Evolutionary conservation across 1,284 basidiomycete species (phyloP).

Genomic region (Cystobasidiaceae sp.): DNA sequence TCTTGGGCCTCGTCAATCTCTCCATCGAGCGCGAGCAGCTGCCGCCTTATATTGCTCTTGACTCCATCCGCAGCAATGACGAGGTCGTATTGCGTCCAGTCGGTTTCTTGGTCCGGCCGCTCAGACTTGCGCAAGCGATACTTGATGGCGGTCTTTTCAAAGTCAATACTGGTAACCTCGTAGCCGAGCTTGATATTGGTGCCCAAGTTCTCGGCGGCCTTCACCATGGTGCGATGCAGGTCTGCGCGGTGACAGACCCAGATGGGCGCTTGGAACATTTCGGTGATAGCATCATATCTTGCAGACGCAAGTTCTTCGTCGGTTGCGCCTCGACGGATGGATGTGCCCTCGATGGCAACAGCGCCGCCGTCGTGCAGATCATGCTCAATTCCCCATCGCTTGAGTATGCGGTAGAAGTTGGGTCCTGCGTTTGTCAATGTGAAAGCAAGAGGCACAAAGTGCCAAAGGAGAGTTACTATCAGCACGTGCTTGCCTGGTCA

Average conservation of each 20-base stretch:
- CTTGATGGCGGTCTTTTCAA: conserved; percentile 30
- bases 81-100: conserved; percentile 46
- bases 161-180: conserved; percentile 42
- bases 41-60: conserved; percentile 44
- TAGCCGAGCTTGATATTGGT: conserved; percentile 43
- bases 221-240: conserved; percentile 44
- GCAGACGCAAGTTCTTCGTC: conserved; percentile 33
- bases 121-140: conserved; percentile 15
- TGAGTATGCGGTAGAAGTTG: conserved; percentile 35
- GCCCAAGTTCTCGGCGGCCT: conserved; percentile 34
- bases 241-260: conserved; percentile 46
- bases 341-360: conserved; percentile 32
- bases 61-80: conserved; percentile 48
- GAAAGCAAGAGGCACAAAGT: too few species aligned
- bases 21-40: conserved; percentile 43
- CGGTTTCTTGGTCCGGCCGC: conserved; percentile 24
- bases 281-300: conserved; percentile 31
- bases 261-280: conserved; percentile 32
- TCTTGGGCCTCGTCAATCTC: conserved; percentile 41
- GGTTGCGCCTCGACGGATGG: conserved; percentile 30
- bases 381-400: conserved; percentile 33
- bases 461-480: too few species aligned
- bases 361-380: conserved; percentile 31
- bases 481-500: too few species aligned
- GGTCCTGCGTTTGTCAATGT: too few species aligned